These are phyloP conservation scores for Blastocystis sp. DNA, from an alignment of 352 stramenopile genomes.

Conservation along the genomic window DNA sequence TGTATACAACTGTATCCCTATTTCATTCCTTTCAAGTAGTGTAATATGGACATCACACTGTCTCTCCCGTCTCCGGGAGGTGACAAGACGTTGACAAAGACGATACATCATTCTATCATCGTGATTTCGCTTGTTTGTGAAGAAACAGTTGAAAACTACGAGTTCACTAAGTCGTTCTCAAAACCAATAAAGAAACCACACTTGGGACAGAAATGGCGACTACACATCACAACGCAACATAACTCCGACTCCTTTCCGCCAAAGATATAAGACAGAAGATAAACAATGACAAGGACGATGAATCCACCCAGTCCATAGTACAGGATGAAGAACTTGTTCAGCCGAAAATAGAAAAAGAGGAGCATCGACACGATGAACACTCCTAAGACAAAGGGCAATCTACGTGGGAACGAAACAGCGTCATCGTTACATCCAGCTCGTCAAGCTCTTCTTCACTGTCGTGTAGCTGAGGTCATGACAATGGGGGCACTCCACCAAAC, in stretches of 20 bases:
- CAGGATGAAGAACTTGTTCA: neutral
- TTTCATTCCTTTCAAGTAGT: neutral
- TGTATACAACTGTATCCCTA: too few relatives aligned
- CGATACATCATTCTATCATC: neutral
- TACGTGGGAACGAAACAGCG: neutral
- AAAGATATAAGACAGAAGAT: neutral
- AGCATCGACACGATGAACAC: neutral
- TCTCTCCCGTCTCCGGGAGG: constrained; percentile 7
- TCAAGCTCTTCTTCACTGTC: neutral
- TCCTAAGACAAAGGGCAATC: neutral
- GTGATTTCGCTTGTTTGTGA: neutral
- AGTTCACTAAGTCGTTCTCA: neutral
- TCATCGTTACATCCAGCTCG: neutral
- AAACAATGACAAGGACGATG: neutral
- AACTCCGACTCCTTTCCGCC: neutral
- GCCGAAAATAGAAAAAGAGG: neutral
- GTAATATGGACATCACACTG: neutral
- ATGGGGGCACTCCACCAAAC: neutral
- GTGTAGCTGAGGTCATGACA: neutral
- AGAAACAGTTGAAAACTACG: neutral
- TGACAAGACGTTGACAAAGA: neutral
- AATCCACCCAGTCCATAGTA: neutral
- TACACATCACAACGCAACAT: neutral
- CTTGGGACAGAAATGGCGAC: constrained; percentile 24
- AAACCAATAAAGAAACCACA: neutral